Base-by-base conservation (phyloP, 345 rosid species). In the Brassica incana region DNA sequence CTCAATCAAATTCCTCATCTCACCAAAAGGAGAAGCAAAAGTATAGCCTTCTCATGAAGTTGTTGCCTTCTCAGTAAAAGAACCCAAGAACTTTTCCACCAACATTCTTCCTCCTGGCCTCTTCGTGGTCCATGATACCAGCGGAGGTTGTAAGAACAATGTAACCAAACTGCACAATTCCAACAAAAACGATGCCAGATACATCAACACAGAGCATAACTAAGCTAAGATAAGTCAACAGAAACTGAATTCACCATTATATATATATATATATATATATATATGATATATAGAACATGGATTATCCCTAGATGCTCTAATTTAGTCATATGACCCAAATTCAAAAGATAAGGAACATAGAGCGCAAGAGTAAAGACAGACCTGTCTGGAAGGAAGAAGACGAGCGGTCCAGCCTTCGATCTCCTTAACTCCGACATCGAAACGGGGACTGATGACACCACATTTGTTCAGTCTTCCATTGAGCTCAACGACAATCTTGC, bases 331-430 rank as follows among this genome's bases (percentile, higher is more conserved):
- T 48, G 54, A 48, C 6, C 15, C 15, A 48, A 48, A 14, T 50
- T 50, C 58, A 50, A 5, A 50, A 4, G 6, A 48, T 8, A 50
- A 50, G 18, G 56, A 52, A 0, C 11, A 43, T 10, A 43, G 5
- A 43, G n/a, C 11, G 50, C 1, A 43, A 43, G 14, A 43, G 4
- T 5, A 52, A n/a, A 52, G 67, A 63, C 3, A 0, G 36, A 91
- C 94, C 92, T 91, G 97, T 90, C 97, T 87, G 4, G 97, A 91
- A 65, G 94, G 97, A 78, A 91, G 94, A 72, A 91, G 77, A 75
- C 97, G 88, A 56, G 97, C 97, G 64, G 97, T 91, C 97, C 97
- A 91, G 5, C 94, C 87, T 75, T 91, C 97, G 50, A 91, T 88
- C 67, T 91, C 94, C 69, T 91, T 91, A 60, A 91, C 94, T 0